A percentile compares a stretch with the other conserved stretches of the same genome.
phyloP scores from a whole-genome alignment of 768 basidiomycete genomes.

The Podaxis pistillaris region DNA sequence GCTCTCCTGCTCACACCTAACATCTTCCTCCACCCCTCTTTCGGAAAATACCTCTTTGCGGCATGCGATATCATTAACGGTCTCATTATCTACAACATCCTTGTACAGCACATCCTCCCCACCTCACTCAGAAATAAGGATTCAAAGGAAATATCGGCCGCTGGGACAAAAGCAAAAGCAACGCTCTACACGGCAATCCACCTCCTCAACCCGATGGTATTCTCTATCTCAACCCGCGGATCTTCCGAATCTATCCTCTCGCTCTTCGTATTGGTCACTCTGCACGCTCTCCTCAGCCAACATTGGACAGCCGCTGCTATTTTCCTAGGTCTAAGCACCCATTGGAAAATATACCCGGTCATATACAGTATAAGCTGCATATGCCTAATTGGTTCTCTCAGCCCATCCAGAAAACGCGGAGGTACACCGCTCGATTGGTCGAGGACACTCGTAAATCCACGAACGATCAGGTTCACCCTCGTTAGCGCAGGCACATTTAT shows the following conservation, averaged over 20 bases:
- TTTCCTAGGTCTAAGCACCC: constrained; percentile 77
- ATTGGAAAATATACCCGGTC: constrained; percentile 97
- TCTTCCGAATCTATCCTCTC: constrained; percentile 91
- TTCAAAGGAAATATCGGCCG: constrained; percentile 6
- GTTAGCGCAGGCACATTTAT: constrained; percentile 71
- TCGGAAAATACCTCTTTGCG: constrained; percentile 91
- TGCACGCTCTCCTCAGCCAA: constrained; percentile 56
- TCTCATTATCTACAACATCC: constrained; percentile 62
- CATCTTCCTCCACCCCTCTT: constrained; percentile 73
- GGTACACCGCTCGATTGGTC: constrained; percentile 26
- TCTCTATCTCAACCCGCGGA: constrained; percentile 95
- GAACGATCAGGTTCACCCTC: constrained; percentile 62
- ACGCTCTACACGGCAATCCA: constrained; percentile 66
- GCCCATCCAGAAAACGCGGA: constrained; percentile 16
- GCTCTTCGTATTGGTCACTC: constrained; percentile 69
- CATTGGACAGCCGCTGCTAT: constrained; percentile 69
- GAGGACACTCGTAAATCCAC: constrained; percentile 42
- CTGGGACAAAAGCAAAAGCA: constrained; percentile 32
- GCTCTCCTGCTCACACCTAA: constrained; percentile 83
- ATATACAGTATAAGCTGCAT: constrained; percentile 85
- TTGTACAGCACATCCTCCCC: constrained; percentile 50
- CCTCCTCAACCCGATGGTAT: constrained; percentile 91
- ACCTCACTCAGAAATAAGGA: constrained; percentile 6
- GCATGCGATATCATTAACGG: constrained; percentile 81
- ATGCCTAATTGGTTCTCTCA: constrained; percentile 41